A percentile compares a stretch with the other conserved stretches of the same genome.
Evolutionary conservation across 345 rosid species (phyloP).

Genomic region (Camelina laxa): DNA sequence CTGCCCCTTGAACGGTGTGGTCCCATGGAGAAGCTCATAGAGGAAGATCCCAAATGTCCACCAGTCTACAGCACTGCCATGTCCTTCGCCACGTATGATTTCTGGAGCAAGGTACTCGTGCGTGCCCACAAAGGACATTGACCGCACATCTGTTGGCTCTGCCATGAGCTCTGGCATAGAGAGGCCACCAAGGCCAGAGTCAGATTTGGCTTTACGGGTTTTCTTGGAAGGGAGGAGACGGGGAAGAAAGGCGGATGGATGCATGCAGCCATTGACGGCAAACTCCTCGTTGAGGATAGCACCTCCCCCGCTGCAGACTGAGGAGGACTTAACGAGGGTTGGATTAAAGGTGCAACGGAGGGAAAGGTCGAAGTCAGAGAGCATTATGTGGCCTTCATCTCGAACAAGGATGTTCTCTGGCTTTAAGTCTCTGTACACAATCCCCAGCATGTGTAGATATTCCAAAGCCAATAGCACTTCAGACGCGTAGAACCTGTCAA

Average conservation of each 20-base stretch:
- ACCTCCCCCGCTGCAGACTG: slow-evolving; percentile 49
- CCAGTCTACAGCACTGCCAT: slow-evolving; percentile 98
- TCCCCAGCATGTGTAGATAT: slow-evolving; percentile 92
- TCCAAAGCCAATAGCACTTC: slow-evolving; percentile 91
- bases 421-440: slow-evolving; percentile 90
- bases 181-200: slow-evolving; percentile 63
- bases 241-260: slow-evolving; percentile 80
- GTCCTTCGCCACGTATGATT: slow-evolving; percentile 93
- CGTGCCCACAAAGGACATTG: slow-evolving; percentile 96
- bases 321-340: slow-evolving; percentile 84
- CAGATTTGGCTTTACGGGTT: slow-evolving; percentile 88
- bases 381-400: slow-evolving; percentile 93
- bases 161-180: slow-evolving; percentile 91
- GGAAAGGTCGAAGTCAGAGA: slow-evolving; percentile 87
- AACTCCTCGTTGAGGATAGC: slow-evolving; percentile 70
- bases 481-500: slow-evolving; percentile 80
- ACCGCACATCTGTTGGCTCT: slow-evolving; percentile 86
- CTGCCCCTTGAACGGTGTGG: slow-evolving; percentile 89
- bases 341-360: slow-evolving; percentile 88
- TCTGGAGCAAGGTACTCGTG: slow-evolving; percentile 94
- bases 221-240: slow-evolving; percentile 83
- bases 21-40: slow-evolving; percentile 82
- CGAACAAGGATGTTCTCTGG: slow-evolving; percentile 90
- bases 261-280: slow-evolving; percentile 77
- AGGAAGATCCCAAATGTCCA: slow-evolving; percentile 95